phyloP scores from a whole-genome alignment of 495 filamentous ascomycete species.

The Aspergillus kassunensis region DNA sequence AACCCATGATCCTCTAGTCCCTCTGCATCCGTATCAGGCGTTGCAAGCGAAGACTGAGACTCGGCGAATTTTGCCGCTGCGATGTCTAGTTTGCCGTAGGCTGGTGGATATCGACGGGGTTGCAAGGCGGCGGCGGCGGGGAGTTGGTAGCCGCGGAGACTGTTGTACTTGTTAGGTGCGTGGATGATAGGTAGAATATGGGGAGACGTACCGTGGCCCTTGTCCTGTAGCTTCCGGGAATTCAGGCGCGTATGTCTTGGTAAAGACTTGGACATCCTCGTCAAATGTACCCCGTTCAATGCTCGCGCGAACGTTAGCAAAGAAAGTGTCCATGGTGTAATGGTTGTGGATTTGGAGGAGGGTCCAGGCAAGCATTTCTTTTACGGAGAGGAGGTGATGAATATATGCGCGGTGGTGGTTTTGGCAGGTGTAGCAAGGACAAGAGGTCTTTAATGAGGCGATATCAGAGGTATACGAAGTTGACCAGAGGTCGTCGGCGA shows the following conservation, averaged over 20 bases:
- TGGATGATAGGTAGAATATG: not conserved
- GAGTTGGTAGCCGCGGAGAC: slow-evolving; percentile 80
- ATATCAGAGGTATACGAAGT: slow-evolving; percentile 52
- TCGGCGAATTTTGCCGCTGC: slow-evolving; percentile 47
- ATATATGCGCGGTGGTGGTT: slow-evolving; percentile 83
- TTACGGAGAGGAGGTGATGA: slow-evolving; percentile 78
- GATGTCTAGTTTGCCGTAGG: slow-evolving; percentile 57
- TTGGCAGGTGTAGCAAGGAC: slow-evolving; percentile 79
- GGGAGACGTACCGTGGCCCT: slow-evolving; percentile 61
- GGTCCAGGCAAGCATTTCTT: slow-evolving; percentile 96
- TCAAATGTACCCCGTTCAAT: slow-evolving; percentile 63
- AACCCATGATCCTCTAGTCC: slow-evolving; percentile 60
- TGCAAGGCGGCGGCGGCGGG: slow-evolving; percentile 63
- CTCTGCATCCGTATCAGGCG: slow-evolving; percentile 46
- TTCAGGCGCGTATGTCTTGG: slow-evolving; percentile 56
- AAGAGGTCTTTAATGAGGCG: slow-evolving; percentile 53
- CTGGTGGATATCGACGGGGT: slow-evolving; percentile 61
- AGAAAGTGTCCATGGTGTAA: slow-evolving; percentile 67
- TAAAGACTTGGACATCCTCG: slow-evolving; percentile 52
- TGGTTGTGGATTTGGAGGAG: slow-evolving; percentile 90
- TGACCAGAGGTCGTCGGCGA: slow-evolving; percentile 77
- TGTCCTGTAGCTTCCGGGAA: slow-evolving; percentile 71
- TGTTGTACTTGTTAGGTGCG: slow-evolving; percentile 20
- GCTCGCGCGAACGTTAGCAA: slow-evolving; percentile 58
- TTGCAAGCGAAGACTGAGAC: slow-evolving; percentile 44